Evolutionary conservation across 1,284 basidiomycete species (phyloP), one percentile per base, ranked within the genome.

Genomic region (Sanguinoderma infundibulare): DNA sequence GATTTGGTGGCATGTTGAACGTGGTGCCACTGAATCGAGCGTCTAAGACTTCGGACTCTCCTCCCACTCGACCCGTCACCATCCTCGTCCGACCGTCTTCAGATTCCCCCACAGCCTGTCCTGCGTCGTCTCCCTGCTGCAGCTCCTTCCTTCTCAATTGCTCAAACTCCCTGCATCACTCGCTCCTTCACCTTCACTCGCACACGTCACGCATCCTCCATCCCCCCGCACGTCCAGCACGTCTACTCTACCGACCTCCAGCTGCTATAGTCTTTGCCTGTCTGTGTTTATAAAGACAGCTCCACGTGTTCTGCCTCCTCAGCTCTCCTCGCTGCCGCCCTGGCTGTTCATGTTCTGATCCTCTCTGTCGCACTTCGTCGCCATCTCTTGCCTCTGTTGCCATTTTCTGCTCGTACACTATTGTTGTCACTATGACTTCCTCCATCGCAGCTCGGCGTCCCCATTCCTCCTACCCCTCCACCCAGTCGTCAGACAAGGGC

Each of bases 381-480:
- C 66, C 68, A 40, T 55, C 60, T 59, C 61, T 55, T 62, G 57
- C 59, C 65, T 65, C 60, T 35, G 30, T 54, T 52, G 22, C 58
- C 57, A 53, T 49, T 64, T 54, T 51, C 44, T 39, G 52, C 64
- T 60, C 67, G 66, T 68, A 67, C 63, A 62, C 64, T 69, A 66
- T 59, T 68, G 59, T 66, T 67, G 63, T 62, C 66, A 63, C 72
- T 75, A 87, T 91, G 89, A 87, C 87, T 77, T 78, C 87, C 72
- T 78, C 81, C 69, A 77, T 81, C 68, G 70, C 74, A 64, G 73
- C 76, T 67, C 73, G 73, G 62, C 75, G 74, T 59, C 73, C 73
- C 46, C 67, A 70, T 57, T 72, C 70, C 58, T 67, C 68, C 61
- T 73, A n/a, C n/a, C n/a, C n/a, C n/a, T n/a, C n/a, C n/a, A n/a